Evolutionary conservation across 2,329 filamentous ascomycete genomes (phyloP).

Genomic region (Aspergillus ruber): DNA sequence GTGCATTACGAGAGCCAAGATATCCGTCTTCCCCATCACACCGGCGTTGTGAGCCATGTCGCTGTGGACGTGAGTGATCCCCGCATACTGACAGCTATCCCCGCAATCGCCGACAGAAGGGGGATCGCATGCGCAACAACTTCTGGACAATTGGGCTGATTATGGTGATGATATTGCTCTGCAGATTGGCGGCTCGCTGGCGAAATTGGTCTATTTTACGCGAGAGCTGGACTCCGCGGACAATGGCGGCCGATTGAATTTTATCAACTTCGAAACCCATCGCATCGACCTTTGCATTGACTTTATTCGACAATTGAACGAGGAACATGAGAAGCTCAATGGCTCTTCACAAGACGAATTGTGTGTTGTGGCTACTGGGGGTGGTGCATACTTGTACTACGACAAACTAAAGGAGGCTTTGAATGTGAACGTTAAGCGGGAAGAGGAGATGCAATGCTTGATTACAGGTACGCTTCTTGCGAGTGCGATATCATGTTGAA

Average conservation of each 20-base stretch:
- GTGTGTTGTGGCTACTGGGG: constrained; percentile 91
- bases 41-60: constrained; percentile 89
- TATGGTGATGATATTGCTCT: background rate
- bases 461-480: constrained; percentile 68
- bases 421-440: constrained; percentile 78
- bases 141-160: constrained; percentile 4
- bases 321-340: constrained; percentile 71
- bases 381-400: constrained; percentile 95
- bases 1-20: constrained; percentile 75
- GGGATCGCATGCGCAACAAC: background rate
- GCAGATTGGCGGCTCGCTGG: constrained; percentile 89
- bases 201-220: constrained; percentile 96
- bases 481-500: background rate
- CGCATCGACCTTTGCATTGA: constrained; percentile 88
- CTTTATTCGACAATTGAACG: constrained; percentile 80
- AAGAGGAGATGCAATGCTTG: constrained; percentile 98
- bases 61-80: constrained; percentile 75
- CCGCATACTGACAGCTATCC: constrained; percentile 21
- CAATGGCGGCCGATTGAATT: constrained; percentile 84
- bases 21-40: constrained; percentile 94
- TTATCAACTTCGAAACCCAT: constrained; percentile 93
- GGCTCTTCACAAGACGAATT: constrained; percentile 63
- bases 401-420: constrained; percentile 78
- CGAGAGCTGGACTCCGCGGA: constrained; percentile 73
- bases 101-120: constrained; percentile 20